phyloP scores from a whole-genome alignment of 345 rosid species.

The Lumnitzera racemosa region DNA sequence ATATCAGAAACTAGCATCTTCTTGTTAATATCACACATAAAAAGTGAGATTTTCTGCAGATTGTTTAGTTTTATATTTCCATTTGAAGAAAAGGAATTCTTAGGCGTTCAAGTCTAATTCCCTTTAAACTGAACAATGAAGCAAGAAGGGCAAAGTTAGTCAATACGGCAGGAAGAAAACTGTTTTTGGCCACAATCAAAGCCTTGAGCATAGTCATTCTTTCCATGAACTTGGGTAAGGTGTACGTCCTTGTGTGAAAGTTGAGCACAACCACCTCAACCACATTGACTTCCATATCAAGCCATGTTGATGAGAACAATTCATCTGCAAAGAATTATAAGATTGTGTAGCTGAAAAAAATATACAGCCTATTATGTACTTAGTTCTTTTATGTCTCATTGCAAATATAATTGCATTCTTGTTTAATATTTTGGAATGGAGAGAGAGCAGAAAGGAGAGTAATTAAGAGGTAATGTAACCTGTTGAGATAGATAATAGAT shows the following conservation, averaged over 20 bases:
- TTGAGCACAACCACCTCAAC: conserved; percentile 42
- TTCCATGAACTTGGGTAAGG: conserved; percentile 40
- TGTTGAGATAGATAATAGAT: conserved; percentile 36
- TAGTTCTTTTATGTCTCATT: neutral
- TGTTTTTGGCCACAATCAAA: conserved; percentile 29
- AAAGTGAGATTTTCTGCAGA: conserved; percentile 38
- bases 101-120: conserved; percentile 48
- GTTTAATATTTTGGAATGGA: no score
- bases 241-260: conserved; percentile 21
- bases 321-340: conserved; percentile 31
- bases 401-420: no score
- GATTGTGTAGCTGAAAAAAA: neutral
- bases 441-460: neutral
- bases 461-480: conserved; percentile 15
- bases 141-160: conserved; percentile 24
- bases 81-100: conserved; percentile 15
- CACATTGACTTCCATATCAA: conserved; percentile 26
- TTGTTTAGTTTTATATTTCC: conserved; percentile 9
- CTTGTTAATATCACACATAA: conserved; percentile 32
- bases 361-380: neutral
- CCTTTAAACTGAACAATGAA: conserved; percentile 32
- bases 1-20: conserved; percentile 9
- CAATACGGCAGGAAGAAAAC: conserved; percentile 25
- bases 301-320: conserved; percentile 34
- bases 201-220: conserved; percentile 40